phyloP scores from a whole-genome alignment of 371 early-diverging fungal genomes.

The Sporodiniella umbellata region DNA sequence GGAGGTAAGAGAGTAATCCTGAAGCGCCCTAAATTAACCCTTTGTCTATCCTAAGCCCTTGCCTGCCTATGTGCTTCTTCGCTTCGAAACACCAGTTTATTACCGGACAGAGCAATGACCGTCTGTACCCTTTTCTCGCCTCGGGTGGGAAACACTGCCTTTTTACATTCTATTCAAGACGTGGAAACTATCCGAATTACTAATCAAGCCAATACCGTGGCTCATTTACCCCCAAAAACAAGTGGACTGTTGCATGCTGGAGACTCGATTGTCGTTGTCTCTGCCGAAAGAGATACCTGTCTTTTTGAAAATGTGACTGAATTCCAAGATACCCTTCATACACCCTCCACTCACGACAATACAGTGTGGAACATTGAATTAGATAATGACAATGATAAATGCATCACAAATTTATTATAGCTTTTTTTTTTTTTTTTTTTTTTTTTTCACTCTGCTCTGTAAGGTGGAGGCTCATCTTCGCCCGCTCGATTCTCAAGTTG shows the following conservation, averaged over 20 bases:
- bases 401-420: not conserved
- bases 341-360: not conserved
- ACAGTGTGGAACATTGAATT: not conserved
- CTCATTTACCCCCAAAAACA: conserved; percentile 36
- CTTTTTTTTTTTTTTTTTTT: too few relatives aligned
- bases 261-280: conserved; percentile 16
- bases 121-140: conserved; percentile 30
- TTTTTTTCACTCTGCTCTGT: conserved; percentile 29
- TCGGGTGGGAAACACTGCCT: conserved; percentile 25
- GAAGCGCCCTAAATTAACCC: too few relatives aligned
- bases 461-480: conserved; percentile 37
- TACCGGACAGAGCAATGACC: conserved; percentile 23
- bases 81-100: conserved; percentile 25
- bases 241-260: conserved; percentile 32
- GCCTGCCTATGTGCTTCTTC: conserved; percentile 42
- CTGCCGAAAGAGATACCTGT: conserved; percentile 2
- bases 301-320: conserved; percentile 1
- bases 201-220: conserved; percentile 19
- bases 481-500: conserved; percentile 22
- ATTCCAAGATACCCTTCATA: conserved; percentile 13
- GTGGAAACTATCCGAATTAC: conserved; percentile 33
- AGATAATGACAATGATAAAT: not conserved
- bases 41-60: conserved; percentile 17
- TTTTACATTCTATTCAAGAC: conserved; percentile 12
- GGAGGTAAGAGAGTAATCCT: conserved; percentile 22